Conservation (phyloP, 2,329 filamentous ascomycete genomes). For the Ilyonectria robusta region DNA sequence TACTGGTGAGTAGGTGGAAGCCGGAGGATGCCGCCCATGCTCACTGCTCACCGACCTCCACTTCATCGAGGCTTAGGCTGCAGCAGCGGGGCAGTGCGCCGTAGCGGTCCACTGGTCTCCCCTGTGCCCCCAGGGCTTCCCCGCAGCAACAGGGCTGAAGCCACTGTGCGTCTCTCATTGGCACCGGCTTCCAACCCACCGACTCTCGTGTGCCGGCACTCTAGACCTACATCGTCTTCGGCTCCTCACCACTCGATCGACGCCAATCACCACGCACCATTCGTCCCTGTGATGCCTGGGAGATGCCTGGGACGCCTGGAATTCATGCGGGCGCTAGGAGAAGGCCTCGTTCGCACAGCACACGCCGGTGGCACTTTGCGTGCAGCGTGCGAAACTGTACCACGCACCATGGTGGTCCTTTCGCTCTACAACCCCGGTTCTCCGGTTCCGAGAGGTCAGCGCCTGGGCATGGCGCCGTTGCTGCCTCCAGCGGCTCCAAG, state of each 20-base stretch:
- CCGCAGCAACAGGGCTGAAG: constrained; percentile 18
- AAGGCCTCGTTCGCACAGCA: no score
- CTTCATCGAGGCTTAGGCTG: constrained; percentile 2
- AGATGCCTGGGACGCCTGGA: no score
- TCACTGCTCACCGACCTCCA: background rate
- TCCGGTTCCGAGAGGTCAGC: background rate
- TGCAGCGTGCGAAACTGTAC: background rate
- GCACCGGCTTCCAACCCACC: background rate
- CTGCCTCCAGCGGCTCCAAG: constrained; percentile 13
- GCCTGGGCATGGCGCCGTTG: constrained; percentile 12
- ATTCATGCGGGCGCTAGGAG: no score
- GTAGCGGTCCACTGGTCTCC: background rate
- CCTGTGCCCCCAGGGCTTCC: background rate
- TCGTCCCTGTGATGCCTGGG: background rate
- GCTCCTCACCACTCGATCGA: background rate
- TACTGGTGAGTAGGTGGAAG: background rate
- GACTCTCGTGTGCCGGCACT: background rate
- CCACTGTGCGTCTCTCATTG: background rate
- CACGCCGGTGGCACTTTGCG: background rate
- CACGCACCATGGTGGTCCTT: background rate
- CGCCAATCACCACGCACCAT: background rate
- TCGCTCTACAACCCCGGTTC: background rate
- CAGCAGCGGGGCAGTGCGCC: constrained; percentile 4
- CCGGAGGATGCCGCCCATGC: background rate
- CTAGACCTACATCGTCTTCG: background rate